These are phyloP conservation scores for Colletotrichum costaricense DNA, from an alignment of 2,329 filamentous ascomycete genomes.

Conservation along the genomic window DNA sequence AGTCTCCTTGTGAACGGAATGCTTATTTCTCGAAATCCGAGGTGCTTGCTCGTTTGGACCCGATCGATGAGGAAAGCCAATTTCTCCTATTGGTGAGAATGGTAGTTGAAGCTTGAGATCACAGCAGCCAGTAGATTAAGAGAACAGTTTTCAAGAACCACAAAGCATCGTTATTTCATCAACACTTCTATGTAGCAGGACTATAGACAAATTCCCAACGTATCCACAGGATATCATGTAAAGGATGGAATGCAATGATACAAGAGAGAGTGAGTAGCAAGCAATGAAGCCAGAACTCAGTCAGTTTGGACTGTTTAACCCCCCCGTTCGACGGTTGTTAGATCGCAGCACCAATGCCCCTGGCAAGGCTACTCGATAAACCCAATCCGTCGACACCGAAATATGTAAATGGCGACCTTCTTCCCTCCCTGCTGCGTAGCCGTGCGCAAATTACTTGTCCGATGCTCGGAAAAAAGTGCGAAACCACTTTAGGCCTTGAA, in stretches of 20 bases:
- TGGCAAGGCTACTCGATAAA: neutral
- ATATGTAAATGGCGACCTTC: neutral
- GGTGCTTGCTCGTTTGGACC: too few species aligned
- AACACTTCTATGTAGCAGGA: slow-evolving; percentile 19
- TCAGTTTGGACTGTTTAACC: neutral
- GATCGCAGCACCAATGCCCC: slow-evolving; percentile 1
- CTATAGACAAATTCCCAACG: slow-evolving; percentile 22
- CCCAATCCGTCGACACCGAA: neutral
- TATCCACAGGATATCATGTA: slow-evolving; percentile 34
- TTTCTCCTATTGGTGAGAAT: too few species aligned
- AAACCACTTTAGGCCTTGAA: slow-evolving; percentile 28
- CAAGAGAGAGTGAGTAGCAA: neutral
- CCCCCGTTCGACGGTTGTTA: neutral
- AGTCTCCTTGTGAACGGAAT: too few species aligned
- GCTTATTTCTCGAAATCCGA: too few species aligned
- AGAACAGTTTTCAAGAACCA: slow-evolving; percentile 15
- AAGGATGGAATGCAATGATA: slow-evolving; percentile 8
- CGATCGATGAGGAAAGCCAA: too few species aligned
- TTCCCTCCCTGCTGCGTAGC: slow-evolving; percentile 3
- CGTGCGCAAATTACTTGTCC: slow-evolving; percentile 1
- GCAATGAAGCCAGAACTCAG: neutral
- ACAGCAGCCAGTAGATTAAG: neutral
- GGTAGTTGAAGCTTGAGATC: neutral
- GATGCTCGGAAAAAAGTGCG: slow-evolving; percentile 11
- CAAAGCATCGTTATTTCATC: slow-evolving; percentile 32